Conservation (phyloP, 1,284 basidiomycete genomes). For the Pseudozyma hubeiensis region DNA sequence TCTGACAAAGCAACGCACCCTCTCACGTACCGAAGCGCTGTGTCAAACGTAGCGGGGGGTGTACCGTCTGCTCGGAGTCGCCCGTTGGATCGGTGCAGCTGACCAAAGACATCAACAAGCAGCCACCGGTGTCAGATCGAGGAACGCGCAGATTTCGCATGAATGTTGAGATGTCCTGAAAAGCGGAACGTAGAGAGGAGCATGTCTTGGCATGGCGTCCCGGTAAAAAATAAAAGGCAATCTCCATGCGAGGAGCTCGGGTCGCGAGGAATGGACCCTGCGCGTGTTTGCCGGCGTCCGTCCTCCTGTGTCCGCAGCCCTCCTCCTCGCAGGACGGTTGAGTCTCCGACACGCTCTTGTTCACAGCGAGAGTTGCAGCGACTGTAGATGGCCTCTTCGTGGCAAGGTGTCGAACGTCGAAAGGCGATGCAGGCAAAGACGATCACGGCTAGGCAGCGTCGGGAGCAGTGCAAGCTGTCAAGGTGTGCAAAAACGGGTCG, state of each 20-base stretch:
- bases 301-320: background rate
- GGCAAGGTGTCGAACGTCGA: no score
- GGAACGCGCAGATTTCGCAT: slow-evolving; percentile 18
- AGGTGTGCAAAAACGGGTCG: background rate
- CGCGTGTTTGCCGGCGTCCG: background rate
- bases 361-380: no score
- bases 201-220: background rate
- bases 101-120: background rate
- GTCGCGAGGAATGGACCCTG: slow-evolving; percentile 25
- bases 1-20: background rate
- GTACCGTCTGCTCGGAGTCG: background rate
- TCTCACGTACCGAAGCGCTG: background rate
- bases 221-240: background rate
- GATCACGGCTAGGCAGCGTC: no score
- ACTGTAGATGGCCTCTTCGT: no score
- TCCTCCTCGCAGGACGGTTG: slow-evolving; percentile 2
- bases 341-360: background rate
- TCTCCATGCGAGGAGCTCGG: slow-evolving; percentile 20
- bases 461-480: slow-evolving; percentile 9
- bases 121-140: background rate
- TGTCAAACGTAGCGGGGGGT: background rate
- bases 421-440: no score
- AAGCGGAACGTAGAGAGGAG: slow-evolving; percentile 8
- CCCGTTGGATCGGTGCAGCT: background rate
- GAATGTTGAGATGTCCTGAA: slow-evolving; percentile 12